Conservation (phyloP, 768 basidiomycete species). For the Thelephora ganbajun region DNA sequence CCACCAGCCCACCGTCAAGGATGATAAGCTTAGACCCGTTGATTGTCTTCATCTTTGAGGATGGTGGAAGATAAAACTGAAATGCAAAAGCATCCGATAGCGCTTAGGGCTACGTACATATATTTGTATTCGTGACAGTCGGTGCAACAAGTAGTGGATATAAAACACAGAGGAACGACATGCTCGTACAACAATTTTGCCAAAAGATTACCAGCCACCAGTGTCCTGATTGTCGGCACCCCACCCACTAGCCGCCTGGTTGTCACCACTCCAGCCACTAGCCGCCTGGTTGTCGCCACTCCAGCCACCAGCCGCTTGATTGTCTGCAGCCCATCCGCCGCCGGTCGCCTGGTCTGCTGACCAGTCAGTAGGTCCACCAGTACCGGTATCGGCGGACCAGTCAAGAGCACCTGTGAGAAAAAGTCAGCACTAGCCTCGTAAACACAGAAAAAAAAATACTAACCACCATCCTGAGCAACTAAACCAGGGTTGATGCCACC, state of each 20-base stretch:
- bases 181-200: not conserved
- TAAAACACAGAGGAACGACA: too few species aligned
- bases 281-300: conserved; percentile 16
- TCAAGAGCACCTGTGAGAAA: conserved; percentile 51
- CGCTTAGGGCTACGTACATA: too few species aligned
- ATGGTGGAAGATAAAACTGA: not conserved
- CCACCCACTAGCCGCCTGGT: conserved; percentile 9
- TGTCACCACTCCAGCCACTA: conserved; percentile 18
- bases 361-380: conserved; percentile 22
- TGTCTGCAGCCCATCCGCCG: conserved; percentile 18
- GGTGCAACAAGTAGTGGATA: too few species aligned
- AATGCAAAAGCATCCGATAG: not conserved
- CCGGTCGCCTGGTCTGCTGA: conserved; percentile 18
- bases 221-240: not conserved
- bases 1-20: conserved; percentile 12
- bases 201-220: not conserved
- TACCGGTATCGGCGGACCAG: conserved; percentile 78
- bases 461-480: conserved; percentile 46
- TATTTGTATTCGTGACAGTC: too few species aligned
- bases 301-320: conserved; percentile 14
- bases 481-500: conserved; percentile 70
- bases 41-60: not conserved
- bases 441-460: conserved; percentile 1
- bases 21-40: not conserved
- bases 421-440: not conserved